Evolutionary conservation across 352 stramenopile genomes (phyloP), one percentile per base, ranked within the genome.

Genomic region (Peronospora destructor): DNA sequence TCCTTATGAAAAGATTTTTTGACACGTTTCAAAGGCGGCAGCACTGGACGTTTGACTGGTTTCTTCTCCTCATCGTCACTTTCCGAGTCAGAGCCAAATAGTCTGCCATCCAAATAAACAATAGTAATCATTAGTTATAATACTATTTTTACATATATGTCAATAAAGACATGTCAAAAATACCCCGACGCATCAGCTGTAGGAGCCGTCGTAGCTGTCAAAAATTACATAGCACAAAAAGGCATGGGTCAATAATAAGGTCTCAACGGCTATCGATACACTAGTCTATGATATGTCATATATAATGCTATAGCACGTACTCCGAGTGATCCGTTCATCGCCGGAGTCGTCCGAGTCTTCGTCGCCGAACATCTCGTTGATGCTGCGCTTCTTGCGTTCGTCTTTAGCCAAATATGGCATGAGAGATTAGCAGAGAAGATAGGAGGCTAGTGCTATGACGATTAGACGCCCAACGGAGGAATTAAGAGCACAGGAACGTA

Each of bases 311-410:
- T 38, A 19, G 6, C 28, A 66, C 46, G 56, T 54, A 87, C 75
- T 62, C 19, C 56, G 66, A 39, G 71, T 67, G 21, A 90, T 71
- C 17, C 76, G 50, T 14, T 84, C 61, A 49, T 86, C 71, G 35
- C 75, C 72, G 41, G 80, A 75, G 30, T 77, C 78, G 56, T 89
- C 78, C 61, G 75, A 87, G 57, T 86, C 75, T 50, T 91, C 79
- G 43, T 88, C 81, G 30, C 81, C 81, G 56, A 91, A 91, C 81
- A 91, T 91, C 53, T 91, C 81, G 52, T 88, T 89, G 59, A 91
- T 88, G 50, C 73, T 86, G 61, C 73, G 71, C 68, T 89, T 91
- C 68, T 87, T 89, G 50, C 71, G 74, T 54, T 87, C 77, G 38
- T 91, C 74, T 39, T 88, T 74, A 87, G 56, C 34, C 5, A 29